Evolutionary conservation across 148 eudicot genomes (phyloP), one percentile per base, ranked within the genome.

Genomic region (Diospyros lotus): DNA sequence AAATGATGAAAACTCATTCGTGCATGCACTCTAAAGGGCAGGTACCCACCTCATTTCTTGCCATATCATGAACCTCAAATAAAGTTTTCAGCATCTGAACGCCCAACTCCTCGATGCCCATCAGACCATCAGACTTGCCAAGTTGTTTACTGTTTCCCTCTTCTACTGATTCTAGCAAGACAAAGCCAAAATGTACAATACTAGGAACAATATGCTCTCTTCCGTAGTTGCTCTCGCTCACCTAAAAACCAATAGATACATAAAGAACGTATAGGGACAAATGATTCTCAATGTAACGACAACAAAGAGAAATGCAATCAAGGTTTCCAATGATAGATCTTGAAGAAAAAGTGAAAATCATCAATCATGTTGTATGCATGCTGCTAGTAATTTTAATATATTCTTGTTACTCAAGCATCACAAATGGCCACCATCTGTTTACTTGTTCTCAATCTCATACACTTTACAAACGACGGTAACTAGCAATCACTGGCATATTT

Each of bases 141-240:
- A 67, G 56, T 53, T 76, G 79, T 79, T 77, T 77, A 18, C 60
- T 42, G 71, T 38, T 73, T 58, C 72, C 76, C 72, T 80, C 88
- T 72, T 87, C 85, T 17, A 80, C 77, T 40, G 81, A 74, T 72
- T 84, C 88, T 74, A 87, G 81, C 77, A 87, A 85, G 42, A 81
- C 85, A 80, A 87, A 87, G 9, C 82, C 91, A 61, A 87, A 76
- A 70, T 82, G 83, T 62, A 87, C 87, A 68, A 85, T 80, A 71
- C 87, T 87, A n/a, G 91, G 91, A 51, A 87, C 76, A 62, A 85
- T 80, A 76, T 87, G 91, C 79, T 87, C 91, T 78, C 88, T 85
- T 72, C 91, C 91, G 72, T 78, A 81, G 59, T 78, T 80, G 81
- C 91, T 87, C 50, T 80, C 88, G 72, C 78, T 70, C 66, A 85